Conservation (phyloP, 768 basidiomycete genomes). For the Suillus weaverae region DNA sequence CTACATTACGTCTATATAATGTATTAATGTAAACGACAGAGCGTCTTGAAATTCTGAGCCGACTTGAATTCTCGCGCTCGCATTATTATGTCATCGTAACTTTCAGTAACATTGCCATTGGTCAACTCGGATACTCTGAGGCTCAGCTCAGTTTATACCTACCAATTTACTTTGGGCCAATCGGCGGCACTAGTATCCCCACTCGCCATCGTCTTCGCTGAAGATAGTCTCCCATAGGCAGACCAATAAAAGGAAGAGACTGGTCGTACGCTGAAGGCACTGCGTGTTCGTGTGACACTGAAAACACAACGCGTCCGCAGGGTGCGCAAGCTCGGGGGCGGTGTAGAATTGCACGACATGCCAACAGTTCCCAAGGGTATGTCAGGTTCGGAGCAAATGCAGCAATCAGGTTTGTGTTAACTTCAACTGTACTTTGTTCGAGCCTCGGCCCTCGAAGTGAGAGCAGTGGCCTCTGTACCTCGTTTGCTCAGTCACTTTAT, state of each 20-base stretch:
- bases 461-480: neutral
- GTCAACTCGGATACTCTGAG: too few species aligned
- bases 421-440: neutral
- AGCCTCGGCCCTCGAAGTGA: neutral
- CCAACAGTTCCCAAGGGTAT: neutral
- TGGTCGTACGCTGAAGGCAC: neutral
- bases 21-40: too few species aligned
- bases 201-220: neutral
- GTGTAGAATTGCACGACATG: constrained; percentile 12
- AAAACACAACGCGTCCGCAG: neutral
- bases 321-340: neutral
- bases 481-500: neutral
- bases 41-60: too few species aligned
- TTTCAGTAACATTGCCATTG: too few species aligned
- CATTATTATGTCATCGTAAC: too few species aligned
- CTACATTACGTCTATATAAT: neutral
- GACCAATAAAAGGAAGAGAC: neutral
- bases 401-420: constrained; percentile 2
- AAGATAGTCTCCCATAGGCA: neutral
- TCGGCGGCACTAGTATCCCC: neutral
- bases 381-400: neutral
- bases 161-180: neutral
- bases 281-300: neutral
- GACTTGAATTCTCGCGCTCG: too few species aligned
- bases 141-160: too few species aligned